phyloP scores from a whole-genome alignment of 2,329 filamentous ascomycete genomes.

The Lecanicillium sp. region DNA sequence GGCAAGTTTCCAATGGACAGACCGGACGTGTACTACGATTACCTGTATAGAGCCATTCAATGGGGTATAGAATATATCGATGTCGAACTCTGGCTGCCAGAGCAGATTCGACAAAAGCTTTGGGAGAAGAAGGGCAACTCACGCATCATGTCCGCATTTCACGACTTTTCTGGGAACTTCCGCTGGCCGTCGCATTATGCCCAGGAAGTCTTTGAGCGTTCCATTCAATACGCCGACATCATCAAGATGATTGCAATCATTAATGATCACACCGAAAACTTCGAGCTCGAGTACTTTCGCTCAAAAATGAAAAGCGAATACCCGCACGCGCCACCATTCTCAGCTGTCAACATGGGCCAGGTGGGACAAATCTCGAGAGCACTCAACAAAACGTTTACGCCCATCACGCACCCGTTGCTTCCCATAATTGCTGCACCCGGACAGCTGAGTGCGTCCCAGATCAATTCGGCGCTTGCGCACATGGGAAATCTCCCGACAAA shows the following conservation, averaged over 20 bases:
- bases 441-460: constrained; percentile 79
- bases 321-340: constrained; percentile 65
- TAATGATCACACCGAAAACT: constrained; percentile 77
- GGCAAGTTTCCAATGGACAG: constrained; percentile 81
- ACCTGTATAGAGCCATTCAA: constrained; percentile 76
- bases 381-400: constrained; percentile 79
- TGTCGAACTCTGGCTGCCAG: constrained; percentile 81
- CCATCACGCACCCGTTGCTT: constrained; percentile 78
- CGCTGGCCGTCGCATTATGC: constrained; percentile 74
- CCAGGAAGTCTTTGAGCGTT: constrained; percentile 64
- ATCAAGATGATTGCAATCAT: constrained; percentile 89
- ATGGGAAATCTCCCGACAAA: constrained; percentile 76
- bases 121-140: constrained; percentile 69
- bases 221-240: constrained; percentile 71
- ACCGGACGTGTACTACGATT: constrained; percentile 66
- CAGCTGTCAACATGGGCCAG: constrained; percentile 81
- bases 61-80: constrained; percentile 90
- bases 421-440: constrained; percentile 81
- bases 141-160: constrained; percentile 86
- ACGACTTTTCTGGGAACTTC: constrained; percentile 80
- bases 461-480: constrained; percentile 71
- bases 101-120: constrained; percentile 62
- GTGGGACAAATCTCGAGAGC: constrained; percentile 79
- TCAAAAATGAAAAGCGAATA: constrained; percentile 66
- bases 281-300: constrained; percentile 84